A percentile compares a stretch with the other conserved stretches of the same genome.
Evolutionary conservation across 1,284 basidiomycete genomes (phyloP).

Genomic region (Sanguinoderma infundibulare): DNA sequence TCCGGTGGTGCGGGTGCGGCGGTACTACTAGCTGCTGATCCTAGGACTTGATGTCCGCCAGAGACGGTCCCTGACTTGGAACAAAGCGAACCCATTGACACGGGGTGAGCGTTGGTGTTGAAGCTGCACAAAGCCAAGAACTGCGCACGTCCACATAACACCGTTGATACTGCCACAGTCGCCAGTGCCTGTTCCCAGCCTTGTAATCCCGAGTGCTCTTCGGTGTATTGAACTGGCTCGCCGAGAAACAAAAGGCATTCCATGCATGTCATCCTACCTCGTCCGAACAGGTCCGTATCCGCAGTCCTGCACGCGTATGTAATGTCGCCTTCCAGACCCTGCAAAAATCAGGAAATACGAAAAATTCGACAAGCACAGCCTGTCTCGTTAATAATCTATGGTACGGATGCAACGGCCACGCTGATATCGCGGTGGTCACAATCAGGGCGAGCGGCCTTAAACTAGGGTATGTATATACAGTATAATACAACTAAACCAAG

Average conservation of each 20-base stretch:
- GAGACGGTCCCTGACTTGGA: constrained; percentile 59
- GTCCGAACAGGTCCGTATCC: not conserved
- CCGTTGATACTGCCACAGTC: not conserved
- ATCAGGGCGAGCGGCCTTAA: constrained; percentile 5
- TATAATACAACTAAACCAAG: constrained; percentile 21
- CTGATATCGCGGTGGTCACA: not conserved
- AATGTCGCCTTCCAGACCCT: not conserved
- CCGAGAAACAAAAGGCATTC: not conserved
- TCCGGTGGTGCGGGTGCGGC: constrained; percentile 34
- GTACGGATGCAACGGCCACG: not conserved
- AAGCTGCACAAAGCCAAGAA: constrained; percentile 11
- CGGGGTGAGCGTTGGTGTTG: constrained; percentile 14
- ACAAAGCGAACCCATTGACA: constrained; percentile 67
- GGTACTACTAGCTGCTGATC: constrained; percentile 18
- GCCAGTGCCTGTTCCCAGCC: not conserved
- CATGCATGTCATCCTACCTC: not conserved
- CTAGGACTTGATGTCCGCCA: constrained; percentile 59
- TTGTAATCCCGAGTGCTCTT: not conserved
- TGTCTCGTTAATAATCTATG: not conserved
- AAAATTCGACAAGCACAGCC: not conserved
- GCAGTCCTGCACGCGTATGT: not conserved
- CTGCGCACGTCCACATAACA: not conserved
- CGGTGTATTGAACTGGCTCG: not conserved
- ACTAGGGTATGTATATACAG: constrained; percentile 11
- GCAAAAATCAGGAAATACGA: not conserved